Evolutionary conservation across 2,329 filamentous ascomycete species (phyloP), one percentile per base, ranked within the genome.

Genomic region (Ophiostoma perfectum): DNA sequence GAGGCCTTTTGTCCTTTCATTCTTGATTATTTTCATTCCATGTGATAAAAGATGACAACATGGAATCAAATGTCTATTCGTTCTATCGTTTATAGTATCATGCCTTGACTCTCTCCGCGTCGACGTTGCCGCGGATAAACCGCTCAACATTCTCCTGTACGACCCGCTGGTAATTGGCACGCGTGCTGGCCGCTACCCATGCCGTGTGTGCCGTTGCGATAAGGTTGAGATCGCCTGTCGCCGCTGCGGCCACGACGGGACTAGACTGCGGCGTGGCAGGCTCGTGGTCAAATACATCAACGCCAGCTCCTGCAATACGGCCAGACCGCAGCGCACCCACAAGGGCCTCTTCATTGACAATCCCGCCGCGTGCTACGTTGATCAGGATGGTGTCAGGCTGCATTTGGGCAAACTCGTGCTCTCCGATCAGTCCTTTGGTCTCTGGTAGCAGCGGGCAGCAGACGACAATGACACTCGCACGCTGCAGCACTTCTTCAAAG

Each of bases 221-320:
- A 7, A 73, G 66, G 47, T 73, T 73, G 18, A 73, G 68, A 4
- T 70, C 65, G 2, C 39, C 70, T 6, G 41, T 38, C 14, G 69
- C 68, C 1, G 69, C 70, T 3, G 70, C 68, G 0, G 47, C 67
- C 1, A 74, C 63, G 12, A 74, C 49, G 2, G 68, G 64, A 55
- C 71, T 73, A 5, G 66, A 70, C 16, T 66, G 44, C 2, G 67
- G 63, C 11, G 66, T 72, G 0, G 75, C 77, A 0, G 77, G 78
- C 72, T 79, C 77, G 52, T 75, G 73, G 18, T 75, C 76, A 68
- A 75, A 75, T 2, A 79, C 77, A 65, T 79, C 78, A 6, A 78
- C 67, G 0, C 76, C 77, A 1, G 76, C 76, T 8, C 77, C 77
- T 7, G 74, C 73, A 0, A 79, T 74, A 44, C 74, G 74, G 16